Evolutionary conservation across 371 early-diverging fungal genomes (phyloP).

Genomic region (Mortierella sp.): DNA sequence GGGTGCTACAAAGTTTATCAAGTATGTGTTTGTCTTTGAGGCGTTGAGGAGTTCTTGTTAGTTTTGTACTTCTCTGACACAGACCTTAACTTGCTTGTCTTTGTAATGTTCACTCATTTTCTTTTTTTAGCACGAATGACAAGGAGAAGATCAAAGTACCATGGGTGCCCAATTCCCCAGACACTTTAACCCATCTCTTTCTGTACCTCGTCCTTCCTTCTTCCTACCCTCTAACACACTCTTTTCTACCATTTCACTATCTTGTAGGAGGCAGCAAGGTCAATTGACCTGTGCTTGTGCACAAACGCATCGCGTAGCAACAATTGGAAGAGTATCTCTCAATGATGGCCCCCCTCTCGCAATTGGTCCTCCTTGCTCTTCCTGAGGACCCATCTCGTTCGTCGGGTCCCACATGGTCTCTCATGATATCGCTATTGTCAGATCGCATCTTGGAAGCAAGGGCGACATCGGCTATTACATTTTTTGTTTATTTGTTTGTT

Average conservation of each 20-base stretch:
- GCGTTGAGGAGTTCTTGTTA: no score
- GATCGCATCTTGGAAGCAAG: constrained; percentile 77
- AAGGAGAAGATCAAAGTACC: constrained; percentile 34
- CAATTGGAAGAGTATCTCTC: constrained; percentile 60
- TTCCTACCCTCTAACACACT: no score
- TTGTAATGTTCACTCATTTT: no score
- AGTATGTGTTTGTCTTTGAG: constrained; percentile 9
- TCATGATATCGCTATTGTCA: constrained; percentile 66
- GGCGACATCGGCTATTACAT: constrained; percentile 55
- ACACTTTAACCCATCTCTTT: neutral
- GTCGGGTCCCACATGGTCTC: constrained; percentile 60
- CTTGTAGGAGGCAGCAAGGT: neutral
- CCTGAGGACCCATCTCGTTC: constrained; percentile 70
- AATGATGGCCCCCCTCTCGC: constrained; percentile 11
- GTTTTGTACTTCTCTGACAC: no score
- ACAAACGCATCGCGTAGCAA: constrained; percentile 66
- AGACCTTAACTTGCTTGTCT: no score
- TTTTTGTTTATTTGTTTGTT: no score
- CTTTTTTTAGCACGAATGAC: constrained; percentile 20
- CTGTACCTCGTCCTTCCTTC: neutral
- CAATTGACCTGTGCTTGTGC: constrained; percentile 68
- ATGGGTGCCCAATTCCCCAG: no score
- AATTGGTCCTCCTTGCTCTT: constrained; percentile 70
- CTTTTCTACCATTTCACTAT: neutral
- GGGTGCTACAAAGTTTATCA: constrained; percentile 71